Conservation (phyloP, 2,329 filamentous ascomycete species). For the Acrocalymma vagum region DNA sequence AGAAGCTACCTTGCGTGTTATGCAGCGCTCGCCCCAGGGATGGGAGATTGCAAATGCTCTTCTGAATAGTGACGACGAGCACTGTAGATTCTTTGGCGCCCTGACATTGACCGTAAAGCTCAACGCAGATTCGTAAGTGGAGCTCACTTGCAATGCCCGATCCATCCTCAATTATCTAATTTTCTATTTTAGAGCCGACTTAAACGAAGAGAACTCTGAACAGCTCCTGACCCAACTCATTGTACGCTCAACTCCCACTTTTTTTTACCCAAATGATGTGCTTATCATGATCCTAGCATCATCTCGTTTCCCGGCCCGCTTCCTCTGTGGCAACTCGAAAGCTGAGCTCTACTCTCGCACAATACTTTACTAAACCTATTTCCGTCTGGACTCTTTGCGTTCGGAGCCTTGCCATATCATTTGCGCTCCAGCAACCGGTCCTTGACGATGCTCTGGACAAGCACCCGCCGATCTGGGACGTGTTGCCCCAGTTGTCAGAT, state of each 20-base stretch:
- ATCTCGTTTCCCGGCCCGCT: slow-evolving; percentile 43
- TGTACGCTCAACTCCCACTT: slow-evolving; percentile 19
- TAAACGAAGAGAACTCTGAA: slow-evolving; percentile 44
- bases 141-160: background rate
- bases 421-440: slow-evolving; percentile 58
- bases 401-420: slow-evolving; percentile 68
- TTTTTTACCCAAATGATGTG: background rate
- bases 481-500: slow-evolving; percentile 58
- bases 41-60: slow-evolving; percentile 87
- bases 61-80: slow-evolving; percentile 72
- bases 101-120: slow-evolving; percentile 94
- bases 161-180: slow-evolving; percentile 10
- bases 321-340: slow-evolving; percentile 74
- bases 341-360: slow-evolving; percentile 78
- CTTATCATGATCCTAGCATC: slow-evolving; percentile 29
- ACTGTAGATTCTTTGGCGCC: slow-evolving; percentile 90
- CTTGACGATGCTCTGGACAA: slow-evolving; percentile 59
- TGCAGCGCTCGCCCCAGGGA: slow-evolving; percentile 82
- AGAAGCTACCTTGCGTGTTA: slow-evolving; percentile 77
- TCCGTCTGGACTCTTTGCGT: slow-evolving; percentile 72
- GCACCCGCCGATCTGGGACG: slow-evolving; percentile 52
- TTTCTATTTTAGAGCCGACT: slow-evolving; percentile 23
- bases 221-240: slow-evolving; percentile 48
- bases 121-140: slow-evolving; percentile 83
- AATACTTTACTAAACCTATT: slow-evolving; percentile 77